phyloP scores from a whole-genome alignment of 2,329 filamentous ascomycete species.

The Keithomyces neogunnii region DNA sequence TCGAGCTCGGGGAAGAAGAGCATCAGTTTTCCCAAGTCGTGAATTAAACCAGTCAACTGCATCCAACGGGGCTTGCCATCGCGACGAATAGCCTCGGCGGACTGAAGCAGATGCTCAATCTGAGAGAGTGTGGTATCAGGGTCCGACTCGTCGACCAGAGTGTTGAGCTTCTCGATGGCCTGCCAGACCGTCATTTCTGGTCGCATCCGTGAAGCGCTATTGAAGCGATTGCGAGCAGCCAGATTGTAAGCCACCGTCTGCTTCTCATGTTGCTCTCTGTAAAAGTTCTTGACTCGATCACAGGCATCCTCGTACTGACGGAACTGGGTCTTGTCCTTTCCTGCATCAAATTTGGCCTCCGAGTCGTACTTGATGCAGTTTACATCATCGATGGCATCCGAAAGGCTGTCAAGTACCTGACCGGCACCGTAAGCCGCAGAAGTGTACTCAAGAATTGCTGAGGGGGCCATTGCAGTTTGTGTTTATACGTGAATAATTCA shows the following conservation, averaged over 20 bases:
- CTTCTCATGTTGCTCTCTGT: constrained; percentile 61
- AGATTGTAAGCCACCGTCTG: constrained; percentile 82
- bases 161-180: constrained; percentile 88
- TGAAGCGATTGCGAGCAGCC: constrained; percentile 53
- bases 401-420: constrained; percentile 37
- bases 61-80: constrained; percentile 80
- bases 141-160: constrained; percentile 82
- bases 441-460: constrained; percentile 13
- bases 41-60: constrained; percentile 69
- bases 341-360: constrained; percentile 58
- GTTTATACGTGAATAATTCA: neutral
- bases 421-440: constrained; percentile 11
- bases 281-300: constrained; percentile 80
- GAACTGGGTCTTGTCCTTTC: constrained; percentile 74
- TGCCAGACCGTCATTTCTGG: constrained; percentile 82
- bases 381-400: constrained; percentile 41
- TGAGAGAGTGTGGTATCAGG: constrained; percentile 81
- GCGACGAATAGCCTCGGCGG: constrained; percentile 79
- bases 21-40: constrained; percentile 72
- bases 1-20: constrained; percentile 59
- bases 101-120: constrained; percentile 84
- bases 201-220: constrained; percentile 49
- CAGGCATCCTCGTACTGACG: constrained; percentile 77
- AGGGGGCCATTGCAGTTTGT: constrained; percentile 17
- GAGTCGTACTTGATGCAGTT: constrained; percentile 43